Conservation (phyloP, 1,284 basidiomycete genomes). For the Trametes polyzona region DNA sequence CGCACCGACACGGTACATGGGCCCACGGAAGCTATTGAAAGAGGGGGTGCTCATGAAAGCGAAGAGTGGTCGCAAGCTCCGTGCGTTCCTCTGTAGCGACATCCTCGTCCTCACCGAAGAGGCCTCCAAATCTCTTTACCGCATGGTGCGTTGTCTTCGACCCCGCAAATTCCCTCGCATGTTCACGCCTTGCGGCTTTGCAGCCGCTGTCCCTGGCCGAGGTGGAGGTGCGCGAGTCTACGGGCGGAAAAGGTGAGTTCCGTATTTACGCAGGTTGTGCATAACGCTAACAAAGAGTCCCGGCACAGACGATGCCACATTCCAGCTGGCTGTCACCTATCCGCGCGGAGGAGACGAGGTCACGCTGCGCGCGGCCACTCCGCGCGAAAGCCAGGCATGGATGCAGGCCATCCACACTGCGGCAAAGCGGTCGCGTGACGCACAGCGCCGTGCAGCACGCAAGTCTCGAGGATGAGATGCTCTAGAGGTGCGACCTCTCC, state of each 20-base stretch:
- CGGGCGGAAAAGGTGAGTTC: constrained; percentile 49
- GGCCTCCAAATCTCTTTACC: constrained; percentile 68
- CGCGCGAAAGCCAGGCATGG: constrained; percentile 71
- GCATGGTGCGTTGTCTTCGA: constrained; percentile 72
- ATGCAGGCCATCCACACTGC: constrained; percentile 52
- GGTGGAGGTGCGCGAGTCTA: constrained; percentile 58
- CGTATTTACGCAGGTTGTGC: background rate
- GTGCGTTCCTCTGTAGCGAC: constrained; percentile 81
- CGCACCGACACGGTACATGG: constrained; percentile 82
- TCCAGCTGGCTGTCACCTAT: constrained; percentile 69
- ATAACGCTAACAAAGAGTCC: background rate
- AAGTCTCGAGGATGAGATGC: constrained; percentile 9
- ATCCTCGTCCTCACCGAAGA: constrained; percentile 81
- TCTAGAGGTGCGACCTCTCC: no score
- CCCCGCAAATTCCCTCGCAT: no score
- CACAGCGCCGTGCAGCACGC: constrained; percentile 36
- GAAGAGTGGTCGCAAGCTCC: constrained; percentile 82
- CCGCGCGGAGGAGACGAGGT: constrained; percentile 78
- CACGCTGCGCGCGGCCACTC: constrained; percentile 59
- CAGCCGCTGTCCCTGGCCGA: constrained; percentile 77
- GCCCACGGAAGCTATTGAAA: constrained; percentile 73
- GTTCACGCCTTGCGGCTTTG: background rate
- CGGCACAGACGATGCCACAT: constrained; percentile 62
- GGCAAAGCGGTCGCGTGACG: constrained; percentile 42
- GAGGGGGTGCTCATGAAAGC: constrained; percentile 82